phyloP scores from a whole-genome alignment of 2,329 filamentous ascomycete species.

The Epichloe brachyelytri region DNA sequence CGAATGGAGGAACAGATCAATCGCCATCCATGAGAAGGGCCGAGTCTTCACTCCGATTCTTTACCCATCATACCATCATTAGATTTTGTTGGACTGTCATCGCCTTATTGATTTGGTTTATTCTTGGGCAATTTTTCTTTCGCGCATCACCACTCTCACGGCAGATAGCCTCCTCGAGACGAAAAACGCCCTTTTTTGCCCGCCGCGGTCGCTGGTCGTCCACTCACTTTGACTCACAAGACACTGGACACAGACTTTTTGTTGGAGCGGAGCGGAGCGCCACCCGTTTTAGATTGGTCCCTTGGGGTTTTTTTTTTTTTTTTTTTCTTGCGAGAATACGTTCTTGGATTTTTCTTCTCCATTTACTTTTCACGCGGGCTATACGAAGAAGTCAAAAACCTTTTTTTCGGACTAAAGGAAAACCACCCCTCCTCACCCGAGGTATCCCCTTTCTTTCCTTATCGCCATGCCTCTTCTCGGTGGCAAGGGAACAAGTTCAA shows the following conservation, averaged over 20 bases:
- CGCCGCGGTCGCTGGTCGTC: too few relatives aligned
- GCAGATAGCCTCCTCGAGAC: too few relatives aligned
- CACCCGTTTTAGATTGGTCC: not conserved
- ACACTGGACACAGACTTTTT: not conserved
- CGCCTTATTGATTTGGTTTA: too few relatives aligned
- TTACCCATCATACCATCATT: not conserved
- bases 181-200: too few relatives aligned
- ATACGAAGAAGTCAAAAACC: not conserved
- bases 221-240: not conserved
- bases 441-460: not conserved
- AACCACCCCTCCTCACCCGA: not conserved
- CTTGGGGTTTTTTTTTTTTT: not conserved
- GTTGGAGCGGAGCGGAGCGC: not conserved
- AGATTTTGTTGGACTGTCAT: too few relatives aligned
- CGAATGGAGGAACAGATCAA: too few relatives aligned
- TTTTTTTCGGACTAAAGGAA: not conserved
- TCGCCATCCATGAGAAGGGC: too few relatives aligned
- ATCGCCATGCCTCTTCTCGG: constrained; percentile 26
- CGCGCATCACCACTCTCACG: too few relatives aligned
- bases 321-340: not conserved
- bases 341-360: not conserved
- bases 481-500: constrained; percentile 36
- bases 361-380: not conserved
- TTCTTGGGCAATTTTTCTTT: too few relatives aligned
- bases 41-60: not conserved